Conservation (phyloP, 1,284 basidiomycete genomes). For the Gymnopus androsaceus region DNA sequence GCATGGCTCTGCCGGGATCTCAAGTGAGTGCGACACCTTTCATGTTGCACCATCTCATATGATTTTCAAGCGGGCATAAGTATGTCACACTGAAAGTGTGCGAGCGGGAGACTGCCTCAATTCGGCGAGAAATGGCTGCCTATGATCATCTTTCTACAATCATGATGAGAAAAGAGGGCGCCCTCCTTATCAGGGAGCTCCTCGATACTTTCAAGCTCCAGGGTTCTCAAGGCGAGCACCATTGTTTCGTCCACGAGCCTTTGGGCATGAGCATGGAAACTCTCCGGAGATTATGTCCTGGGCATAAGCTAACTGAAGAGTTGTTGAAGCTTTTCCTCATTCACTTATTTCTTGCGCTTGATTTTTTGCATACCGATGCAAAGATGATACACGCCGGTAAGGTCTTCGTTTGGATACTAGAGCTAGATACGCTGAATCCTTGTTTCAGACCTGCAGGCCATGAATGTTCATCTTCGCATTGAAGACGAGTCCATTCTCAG, state of each 20-base stretch:
- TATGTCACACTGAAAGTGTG: constrained; percentile 26
- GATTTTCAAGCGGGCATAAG: constrained; percentile 16
- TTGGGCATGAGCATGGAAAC: constrained; percentile 16
- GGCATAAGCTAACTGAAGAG: not conserved
- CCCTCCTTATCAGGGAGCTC: not conserved
- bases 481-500: constrained; percentile 17
- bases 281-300: constrained; percentile 17
- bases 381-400: not conserved
- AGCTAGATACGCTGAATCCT: not conserved
- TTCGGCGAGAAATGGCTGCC: constrained; percentile 18
- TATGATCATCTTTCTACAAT: constrained; percentile 14
- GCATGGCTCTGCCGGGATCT: constrained; percentile 30
- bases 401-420: not conserved
- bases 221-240: constrained; percentile 14
- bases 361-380: not conserved
- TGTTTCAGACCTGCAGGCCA: constrained; percentile 23
- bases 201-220: constrained; percentile 15
- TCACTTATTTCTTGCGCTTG: not conserved
- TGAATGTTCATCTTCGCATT: constrained; percentile 24
- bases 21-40: constrained; percentile 12
- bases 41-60: constrained; percentile 2
- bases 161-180: not conserved
- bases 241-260: constrained; percentile 22
- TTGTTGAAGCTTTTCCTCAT: not conserved
- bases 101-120: constrained; percentile 11